Conservation (phyloP, 148 eudicot genomes). For the Drosera capensis region DNA sequence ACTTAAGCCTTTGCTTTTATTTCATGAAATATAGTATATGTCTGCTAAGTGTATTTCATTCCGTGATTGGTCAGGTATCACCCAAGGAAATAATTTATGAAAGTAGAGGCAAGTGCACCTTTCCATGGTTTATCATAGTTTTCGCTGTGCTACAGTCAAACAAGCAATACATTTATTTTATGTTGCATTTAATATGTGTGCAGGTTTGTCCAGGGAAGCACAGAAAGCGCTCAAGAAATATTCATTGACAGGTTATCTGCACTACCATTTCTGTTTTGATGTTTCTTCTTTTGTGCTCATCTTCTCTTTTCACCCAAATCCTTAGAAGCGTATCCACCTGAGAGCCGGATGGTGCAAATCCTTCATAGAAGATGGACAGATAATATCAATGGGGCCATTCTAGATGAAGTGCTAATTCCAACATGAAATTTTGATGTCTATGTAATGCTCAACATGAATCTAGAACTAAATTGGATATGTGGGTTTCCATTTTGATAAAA, state of each 20-base stretch:
- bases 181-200: conserved; percentile 2
- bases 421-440: too few relatives aligned
- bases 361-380: too few relatives aligned
- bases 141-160: background rate
- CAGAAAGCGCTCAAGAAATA: conserved; percentile 73
- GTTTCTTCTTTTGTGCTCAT: background rate
- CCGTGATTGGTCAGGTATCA: too few relatives aligned
- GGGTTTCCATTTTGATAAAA: too few relatives aligned
- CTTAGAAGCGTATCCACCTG: too few relatives aligned
- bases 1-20: conserved; percentile 2
- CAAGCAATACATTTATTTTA: background rate
- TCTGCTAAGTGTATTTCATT: too few relatives aligned
- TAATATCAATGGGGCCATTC: too few relatives aligned
- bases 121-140: background rate
- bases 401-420: too few relatives aligned
- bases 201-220: conserved; percentile 81
- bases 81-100: conserved; percentile 91
- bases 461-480: too few relatives aligned
- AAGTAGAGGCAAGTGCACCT: conserved; percentile 49
- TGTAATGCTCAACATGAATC: too few relatives aligned
- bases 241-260: conserved; percentile 45
- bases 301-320: background rate
- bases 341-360: too few relatives aligned
- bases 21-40: too few relatives aligned
- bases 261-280: background rate